Percentiles rank a stretch among this genome's conserved stretches.
Evolutionary conservation across 805 yeast species (phyloP).

Genomic region (Wickerhamiella spandovensis): DNA sequence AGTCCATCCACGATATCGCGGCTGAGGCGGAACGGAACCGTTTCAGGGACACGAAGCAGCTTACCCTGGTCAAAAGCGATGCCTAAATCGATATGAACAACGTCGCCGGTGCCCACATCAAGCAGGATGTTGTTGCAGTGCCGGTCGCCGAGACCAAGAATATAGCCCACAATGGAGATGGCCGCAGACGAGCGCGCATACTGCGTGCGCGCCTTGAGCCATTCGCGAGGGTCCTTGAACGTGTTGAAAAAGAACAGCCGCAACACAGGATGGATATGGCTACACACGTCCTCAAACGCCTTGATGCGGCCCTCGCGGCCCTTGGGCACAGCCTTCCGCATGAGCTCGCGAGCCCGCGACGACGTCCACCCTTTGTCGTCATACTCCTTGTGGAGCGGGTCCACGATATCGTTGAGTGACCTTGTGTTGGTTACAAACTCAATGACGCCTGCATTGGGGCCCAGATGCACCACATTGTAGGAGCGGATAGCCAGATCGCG

Average conservation of each 20-base stretch:
- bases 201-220: slow-evolving; percentile 53
- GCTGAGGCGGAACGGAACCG: slow-evolving; percentile 85
- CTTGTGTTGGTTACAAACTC: slow-evolving; percentile 75
- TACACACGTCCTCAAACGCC: slow-evolving; percentile 34
- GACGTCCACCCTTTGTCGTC: slow-evolving; percentile 33
- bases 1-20: slow-evolving; percentile 86
- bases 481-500: slow-evolving; percentile 59
- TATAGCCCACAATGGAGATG: slow-evolving; percentile 72
- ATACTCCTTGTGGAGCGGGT: slow-evolving; percentile 41
- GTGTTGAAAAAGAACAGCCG: slow-evolving; percentile 56
- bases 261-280: slow-evolving; percentile 50
- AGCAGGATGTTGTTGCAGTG: slow-evolving; percentile 82
- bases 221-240: slow-evolving; percentile 51
- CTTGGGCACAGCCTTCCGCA: slow-evolving; percentile 28
- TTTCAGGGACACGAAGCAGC: slow-evolving; percentile 72
- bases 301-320: slow-evolving; percentile 18
- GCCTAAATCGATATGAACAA: slow-evolving; percentile 91
- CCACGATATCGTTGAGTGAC: slow-evolving; percentile 56
- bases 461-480: slow-evolving; percentile 80
- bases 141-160: slow-evolving; percentile 88
- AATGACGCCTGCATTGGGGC: slow-evolving; percentile 75
- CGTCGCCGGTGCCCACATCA: slow-evolving; percentile 77
- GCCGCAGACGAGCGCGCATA: slow-evolving; percentile 75
- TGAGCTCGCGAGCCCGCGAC: slow-evolving; percentile 42
- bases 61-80: slow-evolving; percentile 94